Conservation (phyloP, 345 rosid genomes). For the Linum tenue region DNA sequence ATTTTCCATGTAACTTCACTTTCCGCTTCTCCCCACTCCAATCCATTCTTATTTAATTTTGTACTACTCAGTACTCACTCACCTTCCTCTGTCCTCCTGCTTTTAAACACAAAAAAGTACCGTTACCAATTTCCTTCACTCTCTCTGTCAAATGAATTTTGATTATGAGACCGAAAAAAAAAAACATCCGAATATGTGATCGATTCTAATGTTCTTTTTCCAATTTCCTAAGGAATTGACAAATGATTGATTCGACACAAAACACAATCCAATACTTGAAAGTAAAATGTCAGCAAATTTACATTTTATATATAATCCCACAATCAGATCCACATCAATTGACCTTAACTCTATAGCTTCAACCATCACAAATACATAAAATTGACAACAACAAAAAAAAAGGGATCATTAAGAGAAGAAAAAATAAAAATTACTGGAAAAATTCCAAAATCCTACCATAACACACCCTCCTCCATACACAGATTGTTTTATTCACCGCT, state of each 20-base stretch:
- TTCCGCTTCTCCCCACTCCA: background rate
- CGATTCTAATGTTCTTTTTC: too few species aligned
- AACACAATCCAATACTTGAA: too few species aligned
- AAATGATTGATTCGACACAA: background rate
- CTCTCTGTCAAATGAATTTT: too few species aligned
- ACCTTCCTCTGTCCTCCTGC: background rate
- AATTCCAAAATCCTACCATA: background rate
- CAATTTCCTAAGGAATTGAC: too few species aligned
- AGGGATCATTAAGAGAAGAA: background rate
- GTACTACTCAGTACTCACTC: background rate
- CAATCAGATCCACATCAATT: background rate
- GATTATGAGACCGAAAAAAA: too few species aligned
- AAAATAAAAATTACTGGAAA: too few species aligned
- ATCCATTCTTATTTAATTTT: background rate
- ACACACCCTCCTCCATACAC: background rate
- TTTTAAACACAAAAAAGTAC: background rate
- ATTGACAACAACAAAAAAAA: too few species aligned
- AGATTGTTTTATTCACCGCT: slow-evolving; percentile 14
- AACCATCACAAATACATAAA: too few species aligned
- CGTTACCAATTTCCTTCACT: too few species aligned
- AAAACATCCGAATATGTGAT: too few species aligned
- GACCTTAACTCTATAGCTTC: too few species aligned
- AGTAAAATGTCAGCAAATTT: background rate
- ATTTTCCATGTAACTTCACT: background rate
- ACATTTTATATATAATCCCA: background rate